Evolutionary conservation across 805 yeast species (phyloP).

Genomic region (Hanseniaspora jakobsenii): DNA sequence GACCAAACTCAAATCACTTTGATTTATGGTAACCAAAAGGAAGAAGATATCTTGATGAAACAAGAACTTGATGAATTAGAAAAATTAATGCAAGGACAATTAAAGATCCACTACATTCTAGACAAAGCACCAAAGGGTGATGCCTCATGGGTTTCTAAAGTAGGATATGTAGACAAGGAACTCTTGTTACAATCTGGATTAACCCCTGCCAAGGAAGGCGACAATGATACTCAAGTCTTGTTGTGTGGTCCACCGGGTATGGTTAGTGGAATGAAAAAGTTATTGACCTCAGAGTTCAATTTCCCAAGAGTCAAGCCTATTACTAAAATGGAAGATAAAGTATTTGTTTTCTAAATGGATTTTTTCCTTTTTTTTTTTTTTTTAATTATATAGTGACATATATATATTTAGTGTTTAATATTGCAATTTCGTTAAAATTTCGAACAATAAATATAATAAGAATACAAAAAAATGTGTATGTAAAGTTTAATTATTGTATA

Average conservation of each 20-base stretch:
- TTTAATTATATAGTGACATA: not conserved
- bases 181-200: conserved; percentile 55
- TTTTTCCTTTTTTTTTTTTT: not conserved
- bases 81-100: conserved; percentile 37
- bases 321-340: conserved; percentile 79
- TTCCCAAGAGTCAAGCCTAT: conserved; percentile 77
- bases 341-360: conserved; percentile 56
- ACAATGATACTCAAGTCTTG: conserved; percentile 41
- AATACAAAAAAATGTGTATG: too few relatives aligned
- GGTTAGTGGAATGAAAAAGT: conserved; percentile 72
- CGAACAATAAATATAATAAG: too few relatives aligned
- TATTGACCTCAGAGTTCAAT: conserved; percentile 40
- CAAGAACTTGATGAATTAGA: conserved; percentile 64
- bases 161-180: conserved; percentile 72
- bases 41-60: conserved; percentile 67
- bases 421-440: too few relatives aligned
- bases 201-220: conserved; percentile 40
- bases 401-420: not conserved
- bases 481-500: too few relatives aligned
- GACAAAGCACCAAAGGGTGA: conserved; percentile 47
- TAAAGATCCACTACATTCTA: conserved; percentile 60
- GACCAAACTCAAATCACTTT: conserved; percentile 67
- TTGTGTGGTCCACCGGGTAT: conserved; percentile 92
- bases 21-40: conserved; percentile 70
- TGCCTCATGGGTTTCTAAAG: conserved; percentile 60